Conservation (phyloP, 345 rosid genomes). For the Nasturtium officinale region DNA sequence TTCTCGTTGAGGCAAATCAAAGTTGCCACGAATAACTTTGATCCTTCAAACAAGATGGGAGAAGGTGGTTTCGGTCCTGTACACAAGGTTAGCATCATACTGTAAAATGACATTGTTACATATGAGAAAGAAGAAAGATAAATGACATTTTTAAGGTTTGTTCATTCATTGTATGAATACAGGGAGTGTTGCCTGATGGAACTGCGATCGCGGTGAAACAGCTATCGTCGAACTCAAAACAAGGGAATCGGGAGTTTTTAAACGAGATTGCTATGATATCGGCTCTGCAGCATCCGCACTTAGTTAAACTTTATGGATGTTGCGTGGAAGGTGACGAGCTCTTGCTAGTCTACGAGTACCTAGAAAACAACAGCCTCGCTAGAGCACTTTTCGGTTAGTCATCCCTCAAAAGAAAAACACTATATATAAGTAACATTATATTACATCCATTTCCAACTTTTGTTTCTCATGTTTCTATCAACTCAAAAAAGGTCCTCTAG, state of each 20-base stretch:
- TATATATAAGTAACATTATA: neutral
- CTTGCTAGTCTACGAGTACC: constrained; percentile 59
- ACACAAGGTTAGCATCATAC: constrained; percentile 52
- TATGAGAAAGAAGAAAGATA: neutral
- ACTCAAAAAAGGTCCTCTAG: constrained; percentile 39
- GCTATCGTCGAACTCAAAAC: constrained; percentile 57
- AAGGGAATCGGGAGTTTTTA: constrained; percentile 65
- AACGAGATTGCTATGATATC: constrained; percentile 68
- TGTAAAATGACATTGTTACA: neutral
- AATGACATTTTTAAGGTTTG: neutral
- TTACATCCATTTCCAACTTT: neutral
- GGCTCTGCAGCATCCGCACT: constrained; percentile 61
- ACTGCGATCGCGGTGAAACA: constrained; percentile 59
- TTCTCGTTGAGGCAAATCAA: constrained; percentile 58
- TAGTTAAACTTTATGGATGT: constrained; percentile 59
- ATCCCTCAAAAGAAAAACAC: neutral
- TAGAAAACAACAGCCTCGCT: constrained; percentile 61
- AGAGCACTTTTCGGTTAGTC: constrained; percentile 52
- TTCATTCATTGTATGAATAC: constrained; percentile 14
- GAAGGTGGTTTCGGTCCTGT: constrained; percentile 82
- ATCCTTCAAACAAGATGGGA: constrained; percentile 56
- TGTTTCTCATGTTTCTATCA: neutral
- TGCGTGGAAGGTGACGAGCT: constrained; percentile 61
- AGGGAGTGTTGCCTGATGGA: constrained; percentile 58
- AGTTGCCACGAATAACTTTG: constrained; percentile 59